Conservation (phyloP, 1,284 basidiomycete species). For the Xerocomus amazonicus region DNA sequence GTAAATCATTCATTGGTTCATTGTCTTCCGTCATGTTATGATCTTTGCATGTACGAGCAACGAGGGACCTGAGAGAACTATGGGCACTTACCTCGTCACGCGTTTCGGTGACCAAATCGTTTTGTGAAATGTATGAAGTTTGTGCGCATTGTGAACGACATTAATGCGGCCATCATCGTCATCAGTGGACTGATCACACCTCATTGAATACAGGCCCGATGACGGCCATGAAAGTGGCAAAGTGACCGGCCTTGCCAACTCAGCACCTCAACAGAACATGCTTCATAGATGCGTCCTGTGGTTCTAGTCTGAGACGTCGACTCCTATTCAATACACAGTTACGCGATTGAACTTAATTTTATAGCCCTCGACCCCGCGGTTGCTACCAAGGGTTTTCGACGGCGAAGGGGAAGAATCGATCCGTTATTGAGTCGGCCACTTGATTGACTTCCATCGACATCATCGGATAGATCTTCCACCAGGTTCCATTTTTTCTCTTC, state of each 20-base stretch:
- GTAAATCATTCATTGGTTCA: too few species aligned
- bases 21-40: too few species aligned
- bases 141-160: slow-evolving; percentile 5
- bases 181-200: slow-evolving; percentile 6
- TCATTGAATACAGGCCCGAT: slow-evolving; percentile 15
- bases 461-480: slow-evolving; percentile 58
- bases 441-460: slow-evolving; percentile 57
- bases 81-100: too few species aligned
- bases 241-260: slow-evolving; percentile 6
- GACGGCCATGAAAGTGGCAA: slow-evolving; percentile 8
- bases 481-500: slow-evolving; percentile 52
- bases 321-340: slow-evolving; percentile 9
- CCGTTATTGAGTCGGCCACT: slow-evolving; percentile 46
- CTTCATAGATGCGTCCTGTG: slow-evolving; percentile 1
- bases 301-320: slow-evolving; percentile 35
- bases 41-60: neutral
- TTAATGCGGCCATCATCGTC: slow-evolving; percentile 4
- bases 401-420: slow-evolving; percentile 45
- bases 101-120: slow-evolving; percentile 9
- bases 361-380: slow-evolving; percentile 52
- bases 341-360: slow-evolving; percentile 17
- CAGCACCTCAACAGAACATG: neutral
- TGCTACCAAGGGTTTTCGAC: slow-evolving; percentile 46
- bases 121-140: slow-evolving; percentile 11
- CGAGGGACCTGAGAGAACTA: too few species aligned